Conservation (phyloP, 2,329 filamentous ascomycete genomes). For the Byssochlamys sp. region DNA sequence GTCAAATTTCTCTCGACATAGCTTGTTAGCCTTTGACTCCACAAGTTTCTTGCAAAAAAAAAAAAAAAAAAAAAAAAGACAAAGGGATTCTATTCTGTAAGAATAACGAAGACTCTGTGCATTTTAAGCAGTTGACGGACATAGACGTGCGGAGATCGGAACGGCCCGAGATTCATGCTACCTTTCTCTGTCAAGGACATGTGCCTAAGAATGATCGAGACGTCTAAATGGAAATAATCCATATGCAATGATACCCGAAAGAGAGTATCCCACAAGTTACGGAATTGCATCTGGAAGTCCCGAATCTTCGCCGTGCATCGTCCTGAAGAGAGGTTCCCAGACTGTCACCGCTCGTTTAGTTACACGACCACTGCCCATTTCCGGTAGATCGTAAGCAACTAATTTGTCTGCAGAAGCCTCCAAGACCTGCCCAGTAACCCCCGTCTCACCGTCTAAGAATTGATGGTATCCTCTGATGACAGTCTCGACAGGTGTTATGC, state of each 20-base stretch:
- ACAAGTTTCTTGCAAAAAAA: neutral
- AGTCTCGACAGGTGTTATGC: constrained; percentile 35
- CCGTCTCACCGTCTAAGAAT: constrained; percentile 38
- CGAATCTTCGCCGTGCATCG: constrained; percentile 36
- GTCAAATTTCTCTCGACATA: neutral
- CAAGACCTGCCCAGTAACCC: constrained; percentile 34
- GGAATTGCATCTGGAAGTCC: constrained; percentile 31
- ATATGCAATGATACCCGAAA: neutral
- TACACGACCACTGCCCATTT: constrained; percentile 32
- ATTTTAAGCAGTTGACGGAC: neutral
- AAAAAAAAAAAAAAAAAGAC: neutral
- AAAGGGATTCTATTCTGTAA: neutral
- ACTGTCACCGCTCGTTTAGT: constrained; percentile 38
- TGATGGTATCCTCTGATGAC: constrained; percentile 38
- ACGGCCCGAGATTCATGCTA: neutral
- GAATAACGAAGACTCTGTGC: neutral
- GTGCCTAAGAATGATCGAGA: neutral
- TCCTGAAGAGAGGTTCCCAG: constrained; percentile 41
- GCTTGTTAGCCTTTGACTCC: neutral
- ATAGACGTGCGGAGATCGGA: neutral
- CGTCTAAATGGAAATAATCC: neutral
- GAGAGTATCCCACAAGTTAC: constrained; percentile 8
- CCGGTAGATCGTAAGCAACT: constrained; percentile 28
- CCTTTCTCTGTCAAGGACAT: neutral
- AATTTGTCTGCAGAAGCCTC: constrained; percentile 38